Conservation (phyloP, 352 stramenopile genomes). For the Phytophthora constricta region DNA sequence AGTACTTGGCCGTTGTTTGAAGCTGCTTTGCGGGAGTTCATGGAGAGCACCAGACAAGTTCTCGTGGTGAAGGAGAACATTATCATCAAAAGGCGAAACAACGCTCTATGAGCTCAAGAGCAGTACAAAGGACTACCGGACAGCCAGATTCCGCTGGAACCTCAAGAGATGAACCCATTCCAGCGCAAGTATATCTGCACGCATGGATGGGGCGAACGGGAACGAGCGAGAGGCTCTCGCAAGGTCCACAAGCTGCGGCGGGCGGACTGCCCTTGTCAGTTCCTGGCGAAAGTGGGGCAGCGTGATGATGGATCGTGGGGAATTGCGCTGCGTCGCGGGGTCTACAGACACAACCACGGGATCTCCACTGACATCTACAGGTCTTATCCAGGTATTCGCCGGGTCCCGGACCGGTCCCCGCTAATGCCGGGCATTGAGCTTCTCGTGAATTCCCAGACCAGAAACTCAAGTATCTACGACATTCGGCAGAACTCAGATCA, state of each 20-base stretch:
- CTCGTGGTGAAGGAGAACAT: neutral
- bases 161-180: no score
- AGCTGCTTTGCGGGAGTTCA: neutral
- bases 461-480: constrained; percentile 12
- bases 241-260: neutral
- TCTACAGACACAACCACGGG: constrained; percentile 11
- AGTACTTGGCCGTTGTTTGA: no score
- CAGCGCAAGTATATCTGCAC: no score
- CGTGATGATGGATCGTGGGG: constrained; percentile 1
- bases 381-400: constrained; percentile 26
- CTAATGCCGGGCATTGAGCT: constrained; percentile 12
- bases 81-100: no score
- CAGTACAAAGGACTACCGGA: no score
- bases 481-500: constrained; percentile 13
- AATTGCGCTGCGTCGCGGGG: constrained; percentile 3
- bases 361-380: constrained; percentile 10
- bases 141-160: no score
- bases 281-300: constrained; percentile 8
- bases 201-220: no score
- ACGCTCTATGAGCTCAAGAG: no score
- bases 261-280: constrained; percentile 12
- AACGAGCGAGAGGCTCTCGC: no score
- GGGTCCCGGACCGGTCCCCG: neutral
- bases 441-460: neutral
- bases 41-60: neutral